Percentiles rank a stretch among this genome's conserved stretches.
These are phyloP conservation scores for Auriscalpium microsporum DNA, from an alignment of 768 basidiomycete genomes.

Conservation along the genomic window DNA sequence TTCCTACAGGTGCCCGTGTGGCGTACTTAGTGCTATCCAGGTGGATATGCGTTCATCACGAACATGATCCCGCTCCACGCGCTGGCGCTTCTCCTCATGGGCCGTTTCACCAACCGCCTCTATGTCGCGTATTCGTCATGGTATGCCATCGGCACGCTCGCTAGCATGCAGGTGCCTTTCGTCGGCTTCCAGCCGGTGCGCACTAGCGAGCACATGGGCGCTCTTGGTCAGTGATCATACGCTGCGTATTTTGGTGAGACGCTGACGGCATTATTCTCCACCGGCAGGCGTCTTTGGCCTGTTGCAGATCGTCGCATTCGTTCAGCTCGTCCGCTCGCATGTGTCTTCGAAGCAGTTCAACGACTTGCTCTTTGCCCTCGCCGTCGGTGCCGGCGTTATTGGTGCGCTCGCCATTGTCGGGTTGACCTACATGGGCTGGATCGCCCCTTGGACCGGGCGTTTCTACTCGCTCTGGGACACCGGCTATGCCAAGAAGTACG, in stretches of 20 bases:
- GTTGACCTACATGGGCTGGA: constrained; percentile 89
- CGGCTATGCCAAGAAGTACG: constrained; percentile 94
- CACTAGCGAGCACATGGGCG: constrained; percentile 98
- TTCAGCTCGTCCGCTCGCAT: constrained; percentile 80
- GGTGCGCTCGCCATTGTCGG: constrained; percentile 67
- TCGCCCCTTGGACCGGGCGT: constrained; percentile 99
- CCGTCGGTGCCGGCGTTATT: constrained; percentile 61
- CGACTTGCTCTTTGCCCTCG: constrained; percentile 59
- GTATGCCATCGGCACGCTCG: constrained; percentile 95
- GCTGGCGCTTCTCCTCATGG: constrained; percentile 93
- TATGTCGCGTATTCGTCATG: constrained; percentile 95
- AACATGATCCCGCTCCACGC: constrained; percentile 99
- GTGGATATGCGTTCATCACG: constrained; percentile 98
- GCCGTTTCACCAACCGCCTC: constrained; percentile 82
- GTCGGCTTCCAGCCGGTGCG: constrained; percentile 98
- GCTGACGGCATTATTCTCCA: background rate
- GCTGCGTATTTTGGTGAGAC: background rate
- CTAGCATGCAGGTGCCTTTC: constrained; percentile 99
- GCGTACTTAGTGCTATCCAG: constrained; percentile 27
- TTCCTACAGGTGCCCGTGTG: background rate
- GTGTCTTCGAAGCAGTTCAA: constrained; percentile 91
- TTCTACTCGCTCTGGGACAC: constrained; percentile 99
- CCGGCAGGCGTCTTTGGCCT: constrained; percentile 84
- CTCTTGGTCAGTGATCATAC: constrained; percentile 57
- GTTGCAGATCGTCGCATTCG: constrained; percentile 91